These are phyloP conservation scores for Saccharomycopsis vini DNA, from an alignment of 805 yeast genomes.

Conservation along the genomic window DNA sequence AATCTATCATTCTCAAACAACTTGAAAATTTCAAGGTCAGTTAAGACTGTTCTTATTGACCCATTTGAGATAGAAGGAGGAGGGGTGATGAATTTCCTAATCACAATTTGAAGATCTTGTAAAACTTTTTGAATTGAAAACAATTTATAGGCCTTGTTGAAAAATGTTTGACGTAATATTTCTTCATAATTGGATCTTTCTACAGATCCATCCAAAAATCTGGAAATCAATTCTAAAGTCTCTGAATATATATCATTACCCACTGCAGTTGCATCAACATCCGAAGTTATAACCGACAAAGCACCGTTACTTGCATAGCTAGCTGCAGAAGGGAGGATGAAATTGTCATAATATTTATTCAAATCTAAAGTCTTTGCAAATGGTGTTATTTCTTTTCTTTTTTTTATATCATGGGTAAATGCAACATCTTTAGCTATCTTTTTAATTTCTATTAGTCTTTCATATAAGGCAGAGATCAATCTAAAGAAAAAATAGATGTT, in stretches of 20 bases:
- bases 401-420: constrained; percentile 62
- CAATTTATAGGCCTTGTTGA: constrained; percentile 85
- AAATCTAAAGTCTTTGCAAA: constrained; percentile 85
- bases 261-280: neutral
- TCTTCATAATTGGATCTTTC: constrained; percentile 96
- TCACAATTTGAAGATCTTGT: constrained; percentile 47
- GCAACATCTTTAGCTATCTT: constrained; percentile 42
- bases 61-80: no score
- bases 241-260: constrained; percentile 31
- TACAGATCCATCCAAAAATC: constrained; percentile 76
- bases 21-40: constrained; percentile 65
- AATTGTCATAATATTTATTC: constrained; percentile 4
- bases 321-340: constrained; percentile 6
- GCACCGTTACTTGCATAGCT: no score
- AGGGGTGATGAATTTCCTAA: constrained; percentile 3
- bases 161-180: constrained; percentile 86
- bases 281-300: neutral
- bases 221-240: constrained; percentile 63
- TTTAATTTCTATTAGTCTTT: constrained; percentile 73
- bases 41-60: neutral
- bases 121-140: constrained; percentile 91
- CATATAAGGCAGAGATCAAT: constrained; percentile 70
- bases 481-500: constrained; percentile 86
- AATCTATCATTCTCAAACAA: constrained; percentile 68
- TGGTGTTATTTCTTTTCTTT: constrained; percentile 48